Base-by-base conservation (phyloP, 1,284 basidiomycete species). In the Athelia sp. region DNA sequence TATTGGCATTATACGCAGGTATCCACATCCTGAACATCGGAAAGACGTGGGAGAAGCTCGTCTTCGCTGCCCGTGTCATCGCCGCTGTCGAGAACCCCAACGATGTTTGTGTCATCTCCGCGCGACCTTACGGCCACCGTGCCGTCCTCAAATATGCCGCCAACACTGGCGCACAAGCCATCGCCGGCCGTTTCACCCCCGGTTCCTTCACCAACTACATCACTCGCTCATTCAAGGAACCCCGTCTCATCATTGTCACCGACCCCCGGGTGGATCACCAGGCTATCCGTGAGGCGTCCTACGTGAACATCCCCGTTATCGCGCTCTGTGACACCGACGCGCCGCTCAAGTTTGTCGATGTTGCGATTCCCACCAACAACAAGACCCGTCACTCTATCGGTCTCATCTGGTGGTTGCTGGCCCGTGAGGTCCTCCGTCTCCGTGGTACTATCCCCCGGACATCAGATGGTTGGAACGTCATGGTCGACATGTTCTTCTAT, bases 401-500 rank as follows among this genome's bases (percentile, higher is more conserved):
- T 81, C 84, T 99, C 57, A 82, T 98, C 64, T 99, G 97, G 97
- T 99, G 95, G 94, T 74, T 99, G 62, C 90, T 99, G 65, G 92
- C 91, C 70, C 91, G 96, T 64, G 96, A 99, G 73, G 93, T 98
- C 64, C 89, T 99, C 70, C 88, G 96, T 66, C 81, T 99, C 65
- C 87, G 93, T 56, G 97, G 96, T 54, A 87, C 89, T 54, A 85
- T 98, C 68, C 87, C 93, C 57, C 85, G 95, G 62, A 87, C 90
- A 46, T 73, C 82, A 58, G 91, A 95, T 58, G 92, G 90, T 63
- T 98, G 96, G 93, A 89, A 87, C 68, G 89, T 97, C 69, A 98
- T 99, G 89, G 93, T 96, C 62, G 96, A 98, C 77, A 94, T 98
- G 92, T 98, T 98, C 93, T 98, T 98, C 88, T 99, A 98, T 87